Base-by-base conservation (phyloP, 106 monocot genomes). In the Acorus gramineus region DNA sequence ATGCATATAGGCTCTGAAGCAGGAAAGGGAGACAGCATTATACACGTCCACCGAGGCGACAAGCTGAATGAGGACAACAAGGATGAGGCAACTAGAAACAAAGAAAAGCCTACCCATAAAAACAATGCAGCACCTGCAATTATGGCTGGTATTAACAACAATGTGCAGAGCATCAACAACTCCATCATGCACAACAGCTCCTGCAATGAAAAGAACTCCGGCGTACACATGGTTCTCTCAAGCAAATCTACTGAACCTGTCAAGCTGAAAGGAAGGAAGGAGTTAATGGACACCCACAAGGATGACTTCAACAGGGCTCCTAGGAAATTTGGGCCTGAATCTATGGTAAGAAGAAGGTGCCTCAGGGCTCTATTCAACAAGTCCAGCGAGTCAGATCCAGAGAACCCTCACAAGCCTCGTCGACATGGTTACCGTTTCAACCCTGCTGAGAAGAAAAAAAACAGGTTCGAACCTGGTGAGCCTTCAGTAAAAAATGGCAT, bases 291-390 rank as follows among this genome's bases (percentile, higher is more conserved):
- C 56, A 44, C 64, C 42, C 54, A 72, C 46, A 71, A 63, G 68
- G 50, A 59, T 53, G 13, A 59, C 47, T 42, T 73, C 11, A 67
- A 8, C 45, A 42, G 58, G 46, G 47, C 71, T 2, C 47, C 55
- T 46, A 60, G 71, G 62, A 88, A 70, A 50, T 62, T 74, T 1
- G 69, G 62, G 13, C 74, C 69, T 50, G 74, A 80, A 62, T 77
- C 81, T 11, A 68, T 69, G 8, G 59, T 81, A n/a, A 81, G 81
- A 59, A 93, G 93, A 59, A 59, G 93, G 53, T 86, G 89, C 70
- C 81, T 93, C 3, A 66, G 89, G 73, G 71, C 73, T 4, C 79
- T 93, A 59, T 67, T 93, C 47, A 11, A 86, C 72, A 89, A 93
- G 66, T 62, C 80, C 4, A 83, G 89, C 55, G 83, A 81, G 8